phyloP scores from a whole-genome alignment of 495 filamentous ascomycete genomes.

The Hypoxylon fragiforme region DNA sequence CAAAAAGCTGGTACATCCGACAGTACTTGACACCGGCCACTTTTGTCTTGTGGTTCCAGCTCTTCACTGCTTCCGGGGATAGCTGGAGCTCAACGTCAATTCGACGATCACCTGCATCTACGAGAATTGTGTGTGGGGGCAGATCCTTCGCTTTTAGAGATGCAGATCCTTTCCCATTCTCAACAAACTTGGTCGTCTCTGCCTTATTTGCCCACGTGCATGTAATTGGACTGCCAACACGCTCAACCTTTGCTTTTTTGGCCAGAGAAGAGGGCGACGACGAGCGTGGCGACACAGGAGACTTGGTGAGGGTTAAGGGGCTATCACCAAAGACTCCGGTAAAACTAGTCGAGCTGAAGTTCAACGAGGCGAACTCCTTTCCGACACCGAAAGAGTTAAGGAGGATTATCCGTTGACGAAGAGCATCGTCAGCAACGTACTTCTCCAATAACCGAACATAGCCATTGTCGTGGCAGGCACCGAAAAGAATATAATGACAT shows the following conservation, averaged over 20 bases:
- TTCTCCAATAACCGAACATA: slow-evolving; percentile 59
- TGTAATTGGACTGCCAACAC: background rate
- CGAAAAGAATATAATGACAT: slow-evolving; percentile 64
- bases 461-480: slow-evolving; percentile 62
- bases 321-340: slow-evolving; percentile 19
- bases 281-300: background rate
- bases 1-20: slow-evolving; percentile 49
- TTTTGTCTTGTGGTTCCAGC: slow-evolving; percentile 30
- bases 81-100: slow-evolving; percentile 40
- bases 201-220: slow-evolving; percentile 13
- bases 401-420: slow-evolving; percentile 51
- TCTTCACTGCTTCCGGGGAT: background rate
- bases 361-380: slow-evolving; percentile 44
- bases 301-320: background rate
- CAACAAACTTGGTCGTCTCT: slow-evolving; percentile 21
- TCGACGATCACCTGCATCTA: slow-evolving; percentile 51
- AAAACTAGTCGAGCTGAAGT: slow-evolving; percentile 44
- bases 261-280: background rate
- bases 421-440: slow-evolving; percentile 40
- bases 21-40: slow-evolving; percentile 46
- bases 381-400: slow-evolving; percentile 51
- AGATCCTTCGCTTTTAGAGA: background rate
- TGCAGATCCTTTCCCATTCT: background rate
- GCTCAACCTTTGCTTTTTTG: background rate
- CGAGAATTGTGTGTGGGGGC: slow-evolving; percentile 30